Evolutionary conservation across 2,329 filamentous ascomycete species (phyloP), one percentile per base, ranked within the genome.

Genomic region (Capronia epimyces): DNA sequence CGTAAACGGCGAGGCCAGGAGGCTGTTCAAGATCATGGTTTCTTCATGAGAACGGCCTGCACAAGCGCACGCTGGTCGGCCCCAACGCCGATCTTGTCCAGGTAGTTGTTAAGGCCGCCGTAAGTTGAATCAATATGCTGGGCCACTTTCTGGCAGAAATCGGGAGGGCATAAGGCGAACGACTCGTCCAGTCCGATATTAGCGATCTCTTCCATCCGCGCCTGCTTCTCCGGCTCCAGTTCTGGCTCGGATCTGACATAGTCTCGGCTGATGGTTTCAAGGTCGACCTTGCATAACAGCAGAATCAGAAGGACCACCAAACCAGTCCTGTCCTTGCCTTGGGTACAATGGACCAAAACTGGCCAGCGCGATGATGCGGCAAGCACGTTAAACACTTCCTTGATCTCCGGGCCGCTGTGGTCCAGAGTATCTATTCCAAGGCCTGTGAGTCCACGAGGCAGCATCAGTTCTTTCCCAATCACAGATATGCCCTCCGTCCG

Each of bases 241-340:
- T 81, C 79, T 1, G 74, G 70, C 49, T 79, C 74, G 2, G 84
- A 88, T 20, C 84, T 74, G 52, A 77, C 67, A 66, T 95, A 95
- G 68, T 95, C 89, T 56, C 82, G 64, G 48, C 80, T 73, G 36
- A 94, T 82, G 1, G 81, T 84, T 32, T 56, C 48, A 4, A 55
- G 36, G n/a, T 59, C 65, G 13, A 62, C 67, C 6, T 68, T 69
- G 2, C 86, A 72, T 9, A 86, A 70, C 62, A 91, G 74, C 16
- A 94, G 70, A 0, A 85, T 67, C 3, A 95, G 71, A 34, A 85
- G 72, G 3, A 88, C 73, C 9, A 87, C 73, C 10, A 95, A 71
- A 0, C 89, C 89, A 1, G 82, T 89, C 1, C 89, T 79, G 64
- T 95, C 89, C 65, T 95, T 95, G 51, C 89, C 89, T 63, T 94